Percentiles rank a stretch among this genome's conserved stretches.
phyloP scores from a whole-genome alignment of 257 asterid genomes.

The Echites panduratus region DNA sequence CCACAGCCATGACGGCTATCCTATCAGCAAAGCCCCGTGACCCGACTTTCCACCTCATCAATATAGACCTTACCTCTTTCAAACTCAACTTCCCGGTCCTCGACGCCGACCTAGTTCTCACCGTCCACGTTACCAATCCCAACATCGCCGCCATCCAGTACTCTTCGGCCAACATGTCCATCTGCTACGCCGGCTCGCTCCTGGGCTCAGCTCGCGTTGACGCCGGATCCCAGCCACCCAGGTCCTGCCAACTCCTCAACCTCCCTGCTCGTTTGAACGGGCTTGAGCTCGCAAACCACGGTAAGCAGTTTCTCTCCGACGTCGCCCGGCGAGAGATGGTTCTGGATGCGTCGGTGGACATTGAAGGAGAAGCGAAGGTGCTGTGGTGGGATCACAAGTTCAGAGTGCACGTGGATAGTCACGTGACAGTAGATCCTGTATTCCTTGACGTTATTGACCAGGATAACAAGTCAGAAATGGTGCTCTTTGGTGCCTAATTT shows the following conservation, averaged over 20 bases:
- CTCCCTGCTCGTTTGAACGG: slow-evolving; percentile 88
- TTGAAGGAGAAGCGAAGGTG: slow-evolving; percentile 72
- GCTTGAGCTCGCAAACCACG: slow-evolving; percentile 60
- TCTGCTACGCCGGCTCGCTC: slow-evolving; percentile 67
- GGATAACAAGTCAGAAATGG: slow-evolving; percentile 57
- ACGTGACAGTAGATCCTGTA: slow-evolving; percentile 86
- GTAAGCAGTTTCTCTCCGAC: slow-evolving; percentile 59
- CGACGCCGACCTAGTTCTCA: slow-evolving; percentile 71
- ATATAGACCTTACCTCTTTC: slow-evolving; percentile 80
- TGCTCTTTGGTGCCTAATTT: slow-evolving; percentile 30
- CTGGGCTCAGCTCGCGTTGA: slow-evolving; percentile 73
- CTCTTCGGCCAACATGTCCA: slow-evolving; percentile 67
- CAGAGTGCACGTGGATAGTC: slow-evolving; percentile 86
- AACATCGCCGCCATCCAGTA: slow-evolving; percentile 64
- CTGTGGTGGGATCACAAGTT: slow-evolving; percentile 87
- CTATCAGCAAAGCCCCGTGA: slow-evolving; percentile 62
- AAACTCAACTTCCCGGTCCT: slow-evolving; percentile 75
- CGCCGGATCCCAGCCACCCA: slow-evolving; percentile 84
- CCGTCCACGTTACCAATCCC: slow-evolving; percentile 95
- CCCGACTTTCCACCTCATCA: slow-evolving; percentile 78
- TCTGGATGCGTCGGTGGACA: slow-evolving; percentile 72
- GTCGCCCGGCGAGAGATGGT: slow-evolving; percentile 82
- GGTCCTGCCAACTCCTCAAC: slow-evolving; percentile 81
- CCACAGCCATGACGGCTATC: slow-evolving; percentile 37
- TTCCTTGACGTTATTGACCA: slow-evolving; percentile 82